Evolutionary conservation across 306 rosid species (phyloP).

Genomic region (Comarum palustre): DNA sequence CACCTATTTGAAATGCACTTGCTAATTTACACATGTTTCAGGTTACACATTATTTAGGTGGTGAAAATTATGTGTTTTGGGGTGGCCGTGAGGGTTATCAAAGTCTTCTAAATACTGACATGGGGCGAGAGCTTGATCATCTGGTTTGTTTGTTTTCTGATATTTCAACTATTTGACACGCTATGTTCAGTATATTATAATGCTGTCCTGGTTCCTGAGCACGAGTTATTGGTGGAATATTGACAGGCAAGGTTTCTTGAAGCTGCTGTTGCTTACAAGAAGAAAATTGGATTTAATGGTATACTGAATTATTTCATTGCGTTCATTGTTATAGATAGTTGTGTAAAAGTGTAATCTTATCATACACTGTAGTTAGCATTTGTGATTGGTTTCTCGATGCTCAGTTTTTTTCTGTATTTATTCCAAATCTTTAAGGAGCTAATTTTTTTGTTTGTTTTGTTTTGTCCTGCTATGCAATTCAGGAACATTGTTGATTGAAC

Average conservation of each 20-base stretch:
- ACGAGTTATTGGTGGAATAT: conserved; percentile 21
- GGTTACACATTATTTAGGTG: conserved; percentile 92
- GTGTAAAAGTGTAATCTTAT: neutral
- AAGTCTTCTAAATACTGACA: conserved; percentile 87
- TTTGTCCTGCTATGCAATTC: conserved; percentile 19
- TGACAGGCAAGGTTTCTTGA: conserved; percentile 82
- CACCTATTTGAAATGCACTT: conserved; percentile 8
- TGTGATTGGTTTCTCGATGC: neutral
- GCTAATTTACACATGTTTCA: conserved; percentile 33
- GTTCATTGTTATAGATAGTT: conserved; percentile 4
- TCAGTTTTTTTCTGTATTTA: neutral
- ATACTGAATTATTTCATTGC: conserved; percentile 10
- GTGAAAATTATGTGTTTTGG: conserved; percentile 96
- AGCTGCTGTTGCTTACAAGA: conserved; percentile 80
- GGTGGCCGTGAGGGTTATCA: conserved; percentile 99
- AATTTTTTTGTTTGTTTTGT: neutral
- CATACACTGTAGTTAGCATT: neutral
- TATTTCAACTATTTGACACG: neutral
- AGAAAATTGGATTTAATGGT: conserved; percentile 96
- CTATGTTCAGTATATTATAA: neutral
- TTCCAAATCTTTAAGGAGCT: conserved; percentile 3
- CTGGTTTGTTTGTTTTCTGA: conserved; percentile 45
- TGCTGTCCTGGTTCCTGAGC: conserved; percentile 1
- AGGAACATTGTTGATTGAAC: conserved; percentile 93
- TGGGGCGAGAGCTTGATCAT: conserved; percentile 93